Evolutionary conservation across 2,329 filamentous ascomycete genomes (phyloP).

Genomic region (Chaetomium strumarium): DNA sequence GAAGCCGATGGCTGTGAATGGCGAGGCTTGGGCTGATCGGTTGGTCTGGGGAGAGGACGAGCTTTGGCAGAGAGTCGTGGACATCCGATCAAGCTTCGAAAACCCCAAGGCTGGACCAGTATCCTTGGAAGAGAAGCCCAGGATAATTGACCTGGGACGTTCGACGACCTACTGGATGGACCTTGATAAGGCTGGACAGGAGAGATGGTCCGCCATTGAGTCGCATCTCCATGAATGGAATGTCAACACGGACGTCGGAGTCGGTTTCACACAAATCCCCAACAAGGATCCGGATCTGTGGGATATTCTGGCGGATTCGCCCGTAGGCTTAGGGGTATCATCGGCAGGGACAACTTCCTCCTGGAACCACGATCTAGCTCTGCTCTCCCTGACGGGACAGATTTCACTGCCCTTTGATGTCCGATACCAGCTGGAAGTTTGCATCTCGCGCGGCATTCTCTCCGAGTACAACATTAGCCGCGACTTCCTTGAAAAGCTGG

Average conservation of each 20-base stretch:
- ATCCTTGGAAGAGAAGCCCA: constrained; percentile 33
- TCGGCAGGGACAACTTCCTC: background rate
- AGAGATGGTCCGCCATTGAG: constrained; percentile 39
- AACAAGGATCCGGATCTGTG: constrained; percentile 36
- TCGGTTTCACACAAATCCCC: constrained; percentile 37
- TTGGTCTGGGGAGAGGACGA: constrained; percentile 38
- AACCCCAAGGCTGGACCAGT: constrained; percentile 33
- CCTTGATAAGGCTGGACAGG: constrained; percentile 30
- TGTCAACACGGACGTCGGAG: constrained; percentile 39
- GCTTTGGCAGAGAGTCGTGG: constrained; percentile 44
- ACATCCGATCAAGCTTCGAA: constrained; percentile 36
- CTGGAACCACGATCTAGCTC: constrained; percentile 23
- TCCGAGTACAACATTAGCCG: constrained; percentile 67
- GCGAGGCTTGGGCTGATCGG: constrained; percentile 31
- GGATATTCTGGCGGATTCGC: constrained; percentile 33
- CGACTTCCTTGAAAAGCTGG: constrained; percentile 61
- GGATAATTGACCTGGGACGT: constrained; percentile 47
- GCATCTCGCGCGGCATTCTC: constrained; percentile 72
- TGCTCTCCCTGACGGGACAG: constrained; percentile 33
- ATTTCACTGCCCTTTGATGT: constrained; percentile 60
- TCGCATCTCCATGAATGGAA: constrained; percentile 67
- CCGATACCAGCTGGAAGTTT: constrained; percentile 88
- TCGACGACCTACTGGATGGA: constrained; percentile 52
- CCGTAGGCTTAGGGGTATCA: background rate
- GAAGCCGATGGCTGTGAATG: constrained; percentile 29